These are phyloP conservation scores for Gossypium rotundifolium DNA, from an alignment of 345 rosid species.

Conservation along the genomic window DNA sequence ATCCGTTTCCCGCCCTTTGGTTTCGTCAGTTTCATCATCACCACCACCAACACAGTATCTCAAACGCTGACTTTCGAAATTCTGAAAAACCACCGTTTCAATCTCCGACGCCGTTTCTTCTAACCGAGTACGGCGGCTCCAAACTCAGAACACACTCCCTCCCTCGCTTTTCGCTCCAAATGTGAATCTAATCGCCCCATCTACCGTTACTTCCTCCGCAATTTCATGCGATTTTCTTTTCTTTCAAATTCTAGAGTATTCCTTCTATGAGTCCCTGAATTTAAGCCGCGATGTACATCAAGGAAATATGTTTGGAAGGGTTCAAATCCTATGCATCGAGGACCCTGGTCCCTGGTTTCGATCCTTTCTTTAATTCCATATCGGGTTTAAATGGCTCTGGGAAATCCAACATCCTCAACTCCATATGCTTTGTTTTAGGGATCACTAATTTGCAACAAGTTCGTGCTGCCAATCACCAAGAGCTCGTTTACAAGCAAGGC, in stretches of 20 bases:
- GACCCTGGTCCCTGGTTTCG: slow-evolving; percentile 88
- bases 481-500: slow-evolving; percentile 98
- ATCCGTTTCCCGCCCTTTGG: slow-evolving; percentile 26
- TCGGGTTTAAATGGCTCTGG: slow-evolving; percentile 97
- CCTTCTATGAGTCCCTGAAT: not conserved
- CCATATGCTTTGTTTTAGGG: slow-evolving; percentile 96
- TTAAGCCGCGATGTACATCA: slow-evolving; percentile 47
- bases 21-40: not conserved
- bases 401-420: slow-evolving; percentile 90
- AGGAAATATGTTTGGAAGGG: slow-evolving; percentile 88
- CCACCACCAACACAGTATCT: not conserved
- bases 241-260: not conserved
- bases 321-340: slow-evolving; percentile 95
- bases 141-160: slow-evolving; percentile 15
- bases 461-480: slow-evolving; percentile 93
- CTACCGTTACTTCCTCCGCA: not conserved
- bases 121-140: slow-evolving; percentile 6
- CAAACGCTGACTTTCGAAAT: not conserved
- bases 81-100: slow-evolving; percentile 1
- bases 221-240: not conserved
- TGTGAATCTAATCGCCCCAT: not conserved
- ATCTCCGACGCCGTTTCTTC: slow-evolving; percentile 5
- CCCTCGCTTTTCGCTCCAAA: not conserved
- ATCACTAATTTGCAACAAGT: slow-evolving; percentile 97
- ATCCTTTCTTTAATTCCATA: slow-evolving; percentile 87